Conservation (phyloP, 108 stramenopile species). For the Stephanodiscus minutulus region DNA sequence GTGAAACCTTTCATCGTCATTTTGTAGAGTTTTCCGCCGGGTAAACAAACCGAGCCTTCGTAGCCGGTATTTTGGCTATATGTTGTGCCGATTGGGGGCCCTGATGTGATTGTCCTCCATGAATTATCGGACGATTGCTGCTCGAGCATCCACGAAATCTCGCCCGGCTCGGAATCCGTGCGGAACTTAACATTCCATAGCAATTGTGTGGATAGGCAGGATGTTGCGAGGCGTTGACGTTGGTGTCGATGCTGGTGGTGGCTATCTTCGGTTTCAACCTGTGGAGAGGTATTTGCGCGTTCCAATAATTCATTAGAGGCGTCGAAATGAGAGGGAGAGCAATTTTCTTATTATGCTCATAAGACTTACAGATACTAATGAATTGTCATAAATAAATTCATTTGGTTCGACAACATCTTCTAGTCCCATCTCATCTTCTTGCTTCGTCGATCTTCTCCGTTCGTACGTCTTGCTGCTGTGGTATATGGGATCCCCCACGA, state of each 20-base stretch:
- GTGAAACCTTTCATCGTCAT: neutral
- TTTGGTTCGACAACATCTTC: too few relatives aligned
- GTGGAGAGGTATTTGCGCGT: neutral
- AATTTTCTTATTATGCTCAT: too few relatives aligned
- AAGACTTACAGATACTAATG: too few relatives aligned
- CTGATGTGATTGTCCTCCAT: neutral
- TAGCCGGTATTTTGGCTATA: conserved; percentile 13
- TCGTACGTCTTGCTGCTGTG: too few relatives aligned
- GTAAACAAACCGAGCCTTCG: neutral
- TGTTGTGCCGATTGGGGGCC: neutral
- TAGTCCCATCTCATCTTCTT: too few relatives aligned
- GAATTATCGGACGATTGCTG: neutral
- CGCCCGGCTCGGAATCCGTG: conserved; percentile 16
- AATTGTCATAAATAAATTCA: too few relatives aligned
- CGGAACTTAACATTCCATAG: conserved; percentile 12
- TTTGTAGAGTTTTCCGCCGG: conserved; percentile 7
- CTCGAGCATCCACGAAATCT: conserved; percentile 25
- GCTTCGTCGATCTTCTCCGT: too few relatives aligned
- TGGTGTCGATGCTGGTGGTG: conserved; percentile 5
- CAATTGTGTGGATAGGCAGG: conserved; percentile 17
- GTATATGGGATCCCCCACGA: too few relatives aligned
- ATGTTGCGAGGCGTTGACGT: neutral
- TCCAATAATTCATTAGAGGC: too few relatives aligned
- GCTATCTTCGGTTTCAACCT: conserved; percentile 14
- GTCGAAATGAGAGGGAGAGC: too few relatives aligned